Conservation (phyloP, 768 basidiomycete genomes). For the Nidularia pulvinata region DNA sequence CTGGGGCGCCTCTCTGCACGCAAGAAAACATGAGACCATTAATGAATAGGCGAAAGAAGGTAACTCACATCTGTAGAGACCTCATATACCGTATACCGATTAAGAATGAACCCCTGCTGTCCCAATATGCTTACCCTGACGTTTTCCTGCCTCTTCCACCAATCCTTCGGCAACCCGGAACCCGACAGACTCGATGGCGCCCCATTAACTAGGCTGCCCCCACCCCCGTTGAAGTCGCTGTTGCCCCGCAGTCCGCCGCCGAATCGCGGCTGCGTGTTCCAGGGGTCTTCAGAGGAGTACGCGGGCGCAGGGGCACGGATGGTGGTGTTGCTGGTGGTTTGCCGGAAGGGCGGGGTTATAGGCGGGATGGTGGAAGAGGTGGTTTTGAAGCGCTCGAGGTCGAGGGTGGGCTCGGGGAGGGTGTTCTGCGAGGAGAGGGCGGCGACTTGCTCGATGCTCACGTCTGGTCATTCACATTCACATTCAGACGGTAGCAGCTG, state of each 20-base stretch:
- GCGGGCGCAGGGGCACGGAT: conserved; percentile 44
- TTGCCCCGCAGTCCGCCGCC: conserved; percentile 21
- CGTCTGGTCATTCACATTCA: conserved; percentile 40
- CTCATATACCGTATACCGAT: conserved; percentile 85
- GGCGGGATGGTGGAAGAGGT: conserved; percentile 51
- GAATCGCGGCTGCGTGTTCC: conserved; percentile 45
- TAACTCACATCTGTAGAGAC: conserved; percentile 69
- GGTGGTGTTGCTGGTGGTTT: conserved; percentile 32
- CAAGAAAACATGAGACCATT: conserved; percentile 3
- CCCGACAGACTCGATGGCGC: conserved; percentile 63
- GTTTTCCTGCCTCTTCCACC: conserved; percentile 85
- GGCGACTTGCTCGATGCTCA: conserved; percentile 82
- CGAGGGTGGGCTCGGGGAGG: conserved; percentile 72
- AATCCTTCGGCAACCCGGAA: conserved; percentile 72
- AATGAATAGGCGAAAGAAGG: conserved; percentile 1
- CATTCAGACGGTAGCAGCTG: background rate
- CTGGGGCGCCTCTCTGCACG: conserved; percentile 59
- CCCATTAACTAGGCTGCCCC: conserved; percentile 36
- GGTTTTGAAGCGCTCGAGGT: conserved; percentile 56
- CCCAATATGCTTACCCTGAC: conserved; percentile 76
- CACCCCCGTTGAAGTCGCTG: conserved; percentile 22
- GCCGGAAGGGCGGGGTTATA: conserved; percentile 37
- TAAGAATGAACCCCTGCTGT: conserved; percentile 91
- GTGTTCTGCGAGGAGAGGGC: conserved; percentile 76
- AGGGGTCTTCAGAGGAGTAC: conserved; percentile 70